A percentile compares a stretch with the other conserved stretches of the same genome.
These are phyloP conservation scores for Chalaropsis ovoidea DNA, from an alignment of 2,329 filamentous ascomycete genomes.

Conservation along the genomic window DNA sequence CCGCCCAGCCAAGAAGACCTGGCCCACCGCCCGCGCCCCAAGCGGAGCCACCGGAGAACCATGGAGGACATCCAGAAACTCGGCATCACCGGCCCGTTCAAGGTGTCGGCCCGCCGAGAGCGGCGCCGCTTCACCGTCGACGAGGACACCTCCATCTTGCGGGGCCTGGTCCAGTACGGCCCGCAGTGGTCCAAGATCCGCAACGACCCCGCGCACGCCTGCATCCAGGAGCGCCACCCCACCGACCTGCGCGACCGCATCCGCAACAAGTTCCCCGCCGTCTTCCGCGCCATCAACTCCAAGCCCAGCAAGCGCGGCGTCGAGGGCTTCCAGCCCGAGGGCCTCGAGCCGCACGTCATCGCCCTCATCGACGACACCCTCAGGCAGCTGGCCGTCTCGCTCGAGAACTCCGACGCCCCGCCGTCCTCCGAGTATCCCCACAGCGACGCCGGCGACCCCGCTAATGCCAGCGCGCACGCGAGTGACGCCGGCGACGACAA, in stretches of 20 bases:
- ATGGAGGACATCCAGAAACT: slow-evolving; percentile 46
- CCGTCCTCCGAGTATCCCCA: background rate
- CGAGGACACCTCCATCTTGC: slow-evolving; percentile 52
- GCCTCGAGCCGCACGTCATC: slow-evolving; percentile 44
- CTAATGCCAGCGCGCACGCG: background rate
- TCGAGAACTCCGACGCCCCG: background rate
- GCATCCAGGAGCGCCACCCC: slow-evolving; percentile 47
- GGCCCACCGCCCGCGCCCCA: slow-evolving; percentile 36
- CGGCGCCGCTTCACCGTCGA: slow-evolving; percentile 51
- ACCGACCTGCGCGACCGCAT: slow-evolving; percentile 55
- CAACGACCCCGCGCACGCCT: slow-evolving; percentile 47
- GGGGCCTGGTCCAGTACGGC: slow-evolving; percentile 50
- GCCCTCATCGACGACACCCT: slow-evolving; percentile 42
- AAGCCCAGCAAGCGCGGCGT: slow-evolving; percentile 18
- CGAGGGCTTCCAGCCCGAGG: slow-evolving; percentile 33
- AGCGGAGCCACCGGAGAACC: slow-evolving; percentile 46
- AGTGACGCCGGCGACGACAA: slow-evolving; percentile 9
- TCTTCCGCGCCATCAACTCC: slow-evolving; percentile 28
- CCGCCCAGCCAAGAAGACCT: slow-evolving; percentile 33
- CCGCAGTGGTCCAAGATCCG: slow-evolving; percentile 58
- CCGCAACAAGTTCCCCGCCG: slow-evolving; percentile 52
- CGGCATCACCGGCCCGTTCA: slow-evolving; percentile 53
- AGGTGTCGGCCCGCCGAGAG: slow-evolving; percentile 50
- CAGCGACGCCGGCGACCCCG: background rate
- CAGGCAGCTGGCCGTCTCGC: slow-evolving; percentile 30